A percentile compares a stretch with the other conserved stretches of the same genome.
phyloP scores from a whole-genome alignment of 495 filamentous ascomycete species.

The Aspergillus haitiensis region DNA sequence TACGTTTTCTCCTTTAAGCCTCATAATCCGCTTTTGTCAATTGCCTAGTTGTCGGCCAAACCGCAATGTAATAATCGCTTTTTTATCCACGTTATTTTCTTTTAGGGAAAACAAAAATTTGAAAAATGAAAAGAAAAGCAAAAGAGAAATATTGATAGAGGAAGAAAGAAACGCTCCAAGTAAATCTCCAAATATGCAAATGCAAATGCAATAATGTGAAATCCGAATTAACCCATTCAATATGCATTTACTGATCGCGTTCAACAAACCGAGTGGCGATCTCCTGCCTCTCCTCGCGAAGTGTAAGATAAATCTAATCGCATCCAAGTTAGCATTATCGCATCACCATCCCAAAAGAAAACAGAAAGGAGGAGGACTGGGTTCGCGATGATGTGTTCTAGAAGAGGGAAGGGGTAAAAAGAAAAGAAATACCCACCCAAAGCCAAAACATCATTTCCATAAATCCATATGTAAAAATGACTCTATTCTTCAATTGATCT shows the following conservation, averaged over 20 bases:
- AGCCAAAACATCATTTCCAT: slow-evolving; percentile 86
- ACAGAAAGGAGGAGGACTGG: not conserved
- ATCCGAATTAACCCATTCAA: not conserved
- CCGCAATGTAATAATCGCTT: not conserved
- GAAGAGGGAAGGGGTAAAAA: not conserved
- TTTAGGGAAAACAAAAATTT: not conserved
- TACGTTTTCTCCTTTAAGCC: too few relatives aligned
- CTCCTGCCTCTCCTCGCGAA: slow-evolving; percentile 49
- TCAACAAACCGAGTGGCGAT: slow-evolving; percentile 38
- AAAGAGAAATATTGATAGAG: too few relatives aligned
- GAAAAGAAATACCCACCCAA: slow-evolving; percentile 59
- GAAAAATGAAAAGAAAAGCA: too few relatives aligned
- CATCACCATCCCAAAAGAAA: slow-evolving; percentile 38
- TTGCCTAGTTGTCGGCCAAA: not conserved
- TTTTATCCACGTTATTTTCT: not conserved
- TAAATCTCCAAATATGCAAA: not conserved
- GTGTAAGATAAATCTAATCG: slow-evolving; percentile 44
- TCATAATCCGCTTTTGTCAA: too few relatives aligned
- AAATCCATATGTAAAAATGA: slow-evolving; percentile 82
- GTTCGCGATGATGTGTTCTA: not conserved
- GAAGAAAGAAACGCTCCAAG: too few relatives aligned
- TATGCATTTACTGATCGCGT: slow-evolving; percentile 27
- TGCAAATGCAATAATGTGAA: not conserved
- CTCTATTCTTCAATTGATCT: slow-evolving; percentile 70
- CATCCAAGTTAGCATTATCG: slow-evolving; percentile 43